A percentile compares a stretch with the other conserved stretches of the same genome.
Evolutionary conservation across 805 yeast genomes (phyloP).

Genomic region (Dipodascus albidus): DNA sequence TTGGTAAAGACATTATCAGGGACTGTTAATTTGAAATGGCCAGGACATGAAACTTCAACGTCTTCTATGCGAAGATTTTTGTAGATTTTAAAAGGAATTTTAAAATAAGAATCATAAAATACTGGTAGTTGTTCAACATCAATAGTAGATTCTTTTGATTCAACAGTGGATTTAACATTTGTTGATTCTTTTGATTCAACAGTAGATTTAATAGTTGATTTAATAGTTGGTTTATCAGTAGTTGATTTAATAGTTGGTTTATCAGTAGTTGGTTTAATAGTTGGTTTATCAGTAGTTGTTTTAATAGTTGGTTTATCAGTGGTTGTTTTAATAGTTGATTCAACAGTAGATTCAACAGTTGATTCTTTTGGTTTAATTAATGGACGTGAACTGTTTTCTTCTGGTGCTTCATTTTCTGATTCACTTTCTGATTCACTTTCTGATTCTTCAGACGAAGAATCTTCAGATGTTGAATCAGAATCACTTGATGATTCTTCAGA

Average conservation of each 20-base stretch:
- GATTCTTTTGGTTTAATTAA: too few relatives aligned
- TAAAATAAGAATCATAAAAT: not conserved
- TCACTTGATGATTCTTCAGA: too few relatives aligned
- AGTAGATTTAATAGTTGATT: not conserved
- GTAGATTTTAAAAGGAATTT: not conserved
- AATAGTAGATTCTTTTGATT: too few relatives aligned
- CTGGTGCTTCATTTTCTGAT: not conserved
- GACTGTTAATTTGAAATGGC: not conserved
- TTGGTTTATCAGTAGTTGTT: not conserved
- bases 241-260: not conserved
- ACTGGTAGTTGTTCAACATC: too few relatives aligned
- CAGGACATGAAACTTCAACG: not conserved
- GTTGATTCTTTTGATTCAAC: too few relatives aligned
- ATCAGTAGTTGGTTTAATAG: not conserved
- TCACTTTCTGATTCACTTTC: not conserved
- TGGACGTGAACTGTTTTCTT: not conserved
- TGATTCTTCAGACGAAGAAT: too few relatives aligned
- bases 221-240: not conserved
- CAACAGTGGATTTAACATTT: too few relatives aligned
- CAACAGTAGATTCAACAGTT: too few relatives aligned
- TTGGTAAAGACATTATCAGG: not conserved
- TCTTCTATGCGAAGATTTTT: not conserved
- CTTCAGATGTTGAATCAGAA: not conserved
- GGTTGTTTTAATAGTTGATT: too few relatives aligned
- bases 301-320: too few relatives aligned